Conservation (phyloP, 768 basidiomycete species). For the Agrocybe pediades region DNA sequence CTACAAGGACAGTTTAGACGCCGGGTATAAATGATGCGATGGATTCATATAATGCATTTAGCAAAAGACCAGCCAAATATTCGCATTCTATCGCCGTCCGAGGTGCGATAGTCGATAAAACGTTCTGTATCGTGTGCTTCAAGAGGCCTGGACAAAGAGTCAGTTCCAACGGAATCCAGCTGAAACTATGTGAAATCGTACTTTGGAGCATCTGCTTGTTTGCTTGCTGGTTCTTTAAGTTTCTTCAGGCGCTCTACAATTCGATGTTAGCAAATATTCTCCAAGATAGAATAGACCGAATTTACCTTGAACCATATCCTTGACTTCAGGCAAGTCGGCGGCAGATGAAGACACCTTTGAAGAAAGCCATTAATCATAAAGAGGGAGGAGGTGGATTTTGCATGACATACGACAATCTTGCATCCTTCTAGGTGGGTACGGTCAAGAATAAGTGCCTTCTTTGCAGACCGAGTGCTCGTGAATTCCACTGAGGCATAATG, state of each 20-base stretch:
- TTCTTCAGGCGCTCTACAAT: slow-evolving; percentile 8
- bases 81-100: slow-evolving; percentile 25
- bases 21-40: not conserved
- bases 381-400: not conserved
- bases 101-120: slow-evolving; percentile 16
- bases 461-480: slow-evolving; percentile 32
- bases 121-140: slow-evolving; percentile 20
- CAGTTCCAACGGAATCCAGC: not conserved
- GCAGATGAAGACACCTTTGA: slow-evolving; percentile 35
- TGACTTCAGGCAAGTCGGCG: slow-evolving; percentile 42
- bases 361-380: not conserved
- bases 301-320: slow-evolving; percentile 31
- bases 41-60: slow-evolving; percentile 22
- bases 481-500: slow-evolving; percentile 59
- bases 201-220: not conserved
- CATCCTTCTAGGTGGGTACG: slow-evolving; percentile 36
- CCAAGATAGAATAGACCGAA: not conserved
- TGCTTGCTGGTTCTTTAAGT: not conserved
- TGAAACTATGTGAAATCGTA: not conserved
- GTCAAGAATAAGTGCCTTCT: slow-evolving; percentile 42
- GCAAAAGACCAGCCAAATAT: slow-evolving; percentile 33
- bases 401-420: slow-evolving; percentile 40
- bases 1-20: not conserved
- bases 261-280: not conserved
- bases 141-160: slow-evolving; percentile 18